phyloP scores from a whole-genome alignment of 805 yeast species.

The Starmerella riodocensis region DNA sequence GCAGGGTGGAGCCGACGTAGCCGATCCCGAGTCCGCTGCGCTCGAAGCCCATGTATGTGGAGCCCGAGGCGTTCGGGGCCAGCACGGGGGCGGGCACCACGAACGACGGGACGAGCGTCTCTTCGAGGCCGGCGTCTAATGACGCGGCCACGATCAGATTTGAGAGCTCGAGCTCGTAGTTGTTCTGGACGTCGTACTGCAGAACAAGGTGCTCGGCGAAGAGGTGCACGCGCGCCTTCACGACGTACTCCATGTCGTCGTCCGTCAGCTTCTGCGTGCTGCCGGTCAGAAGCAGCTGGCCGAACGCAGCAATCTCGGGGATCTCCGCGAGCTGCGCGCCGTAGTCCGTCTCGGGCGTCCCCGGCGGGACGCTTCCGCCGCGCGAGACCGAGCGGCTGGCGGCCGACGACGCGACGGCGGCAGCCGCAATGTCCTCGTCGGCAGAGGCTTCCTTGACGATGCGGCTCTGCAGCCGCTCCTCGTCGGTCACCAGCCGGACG shows the following conservation, averaged over 20 bases:
- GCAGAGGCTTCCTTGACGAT: slow-evolving; percentile 8
- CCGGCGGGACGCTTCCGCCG: background rate
- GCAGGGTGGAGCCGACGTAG: slow-evolving; percentile 50
- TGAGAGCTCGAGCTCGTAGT: slow-evolving; percentile 66
- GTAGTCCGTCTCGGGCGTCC: slow-evolving; percentile 29
- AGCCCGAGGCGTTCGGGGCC: slow-evolving; percentile 56
- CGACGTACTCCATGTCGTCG: slow-evolving; percentile 84
- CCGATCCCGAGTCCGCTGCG: slow-evolving; percentile 36
- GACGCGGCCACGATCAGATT: slow-evolving; percentile 47
- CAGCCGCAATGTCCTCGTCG: slow-evolving; percentile 5
- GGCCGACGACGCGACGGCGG: slow-evolving; percentile 7
- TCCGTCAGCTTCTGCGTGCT: slow-evolving; percentile 62
- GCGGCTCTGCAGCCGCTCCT: slow-evolving; percentile 21
- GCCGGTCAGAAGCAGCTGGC: slow-evolving; percentile 55
- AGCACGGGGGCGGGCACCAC: slow-evolving; percentile 59
- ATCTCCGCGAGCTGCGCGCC: slow-evolving; percentile 55
- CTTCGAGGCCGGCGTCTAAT: slow-evolving; percentile 30
- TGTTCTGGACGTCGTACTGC: slow-evolving; percentile 76
- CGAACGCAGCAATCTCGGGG: slow-evolving; percentile 62
- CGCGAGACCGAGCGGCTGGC: background rate
- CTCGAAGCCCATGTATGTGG: slow-evolving; percentile 63
- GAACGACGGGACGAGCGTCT: slow-evolving; percentile 49
- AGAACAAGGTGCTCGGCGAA: slow-evolving; percentile 58
- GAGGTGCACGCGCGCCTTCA: slow-evolving; percentile 68
- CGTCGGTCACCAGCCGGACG: slow-evolving; percentile 40